phyloP scores from a whole-genome alignment of 495 filamentous ascomycete genomes.

The Hypoxylon cercidicola region DNA sequence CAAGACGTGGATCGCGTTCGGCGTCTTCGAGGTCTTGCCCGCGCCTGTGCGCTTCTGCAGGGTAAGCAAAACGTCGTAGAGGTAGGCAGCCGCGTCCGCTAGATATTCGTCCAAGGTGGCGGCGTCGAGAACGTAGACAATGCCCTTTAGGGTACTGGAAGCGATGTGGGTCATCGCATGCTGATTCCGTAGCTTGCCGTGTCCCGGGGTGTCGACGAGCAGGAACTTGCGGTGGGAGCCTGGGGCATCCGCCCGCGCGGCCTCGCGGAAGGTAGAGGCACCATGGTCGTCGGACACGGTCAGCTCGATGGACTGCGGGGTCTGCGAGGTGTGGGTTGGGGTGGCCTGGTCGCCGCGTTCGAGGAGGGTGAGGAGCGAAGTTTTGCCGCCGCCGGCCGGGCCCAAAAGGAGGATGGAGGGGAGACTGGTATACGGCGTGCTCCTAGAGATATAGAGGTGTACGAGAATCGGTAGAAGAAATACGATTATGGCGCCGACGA shows the following conservation, averaged over 20 bases:
- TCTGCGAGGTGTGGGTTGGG: conserved; percentile 86
- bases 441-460: conserved; percentile 77
- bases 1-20: conserved; percentile 74
- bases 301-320: conserved; percentile 75
- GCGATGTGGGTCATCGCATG: conserved; percentile 65
- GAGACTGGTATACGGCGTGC: conserved; percentile 70
- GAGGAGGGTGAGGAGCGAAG: conserved; percentile 79
- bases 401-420: conserved; percentile 89
- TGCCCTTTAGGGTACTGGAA: conserved; percentile 39
- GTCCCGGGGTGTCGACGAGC: conserved; percentile 89
- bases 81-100: conserved; percentile 62
- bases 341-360: conserved; percentile 55
- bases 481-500: conserved; percentile 73
- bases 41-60: conserved; percentile 78
- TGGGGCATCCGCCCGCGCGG: conserved; percentile 44
- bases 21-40: conserved; percentile 66
- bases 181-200: conserved; percentile 86
- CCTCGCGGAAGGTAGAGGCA: conserved; percentile 72
- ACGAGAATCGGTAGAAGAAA: conserved; percentile 79
- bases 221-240: conserved; percentile 74
- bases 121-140: conserved; percentile 90
- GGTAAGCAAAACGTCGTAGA: conserved; percentile 84
- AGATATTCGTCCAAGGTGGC: conserved; percentile 67
- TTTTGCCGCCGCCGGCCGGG: conserved; percentile 88
- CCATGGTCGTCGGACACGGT: conserved; percentile 71